These are phyloP conservation scores for Chlamydomonas sp. DNA, from an alignment of 139 green algal genomes.

Conservation along the genomic window DNA sequence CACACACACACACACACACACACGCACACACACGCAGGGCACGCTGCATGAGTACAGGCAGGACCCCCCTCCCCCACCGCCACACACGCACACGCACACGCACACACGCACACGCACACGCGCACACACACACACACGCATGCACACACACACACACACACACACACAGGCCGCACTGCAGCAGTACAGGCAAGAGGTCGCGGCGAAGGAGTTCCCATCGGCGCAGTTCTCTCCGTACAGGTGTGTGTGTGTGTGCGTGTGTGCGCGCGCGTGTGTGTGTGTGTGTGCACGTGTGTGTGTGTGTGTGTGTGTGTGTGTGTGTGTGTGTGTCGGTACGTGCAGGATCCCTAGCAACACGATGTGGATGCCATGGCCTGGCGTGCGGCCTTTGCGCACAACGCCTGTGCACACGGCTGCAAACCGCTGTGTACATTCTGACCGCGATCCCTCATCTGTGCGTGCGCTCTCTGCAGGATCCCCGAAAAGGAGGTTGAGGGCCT, in stretches of 20 bases:
- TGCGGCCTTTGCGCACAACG: not conserved
- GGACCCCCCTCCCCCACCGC: no score
- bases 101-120: no score
- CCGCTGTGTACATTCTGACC: not conserved
- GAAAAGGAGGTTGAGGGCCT: not conserved
- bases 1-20: no score
- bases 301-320: not conserved
- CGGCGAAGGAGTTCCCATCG: slow-evolving; percentile 56
- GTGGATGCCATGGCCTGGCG: not conserved
- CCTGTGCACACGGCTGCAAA: not conserved
- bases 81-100: no score
- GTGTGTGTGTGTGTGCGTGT: not conserved
- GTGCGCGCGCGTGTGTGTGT: not conserved
- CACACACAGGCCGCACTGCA: slow-evolving; percentile 60
- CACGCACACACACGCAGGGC: no score
- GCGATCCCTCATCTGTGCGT: not conserved
- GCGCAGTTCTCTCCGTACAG: slow-evolving; percentile 74
- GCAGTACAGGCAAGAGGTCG: slow-evolving; percentile 75
- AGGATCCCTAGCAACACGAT: not conserved
- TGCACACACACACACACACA: no score
- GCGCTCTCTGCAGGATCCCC: slow-evolving; percentile 4
- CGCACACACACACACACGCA: no score
- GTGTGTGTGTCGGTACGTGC: not conserved
- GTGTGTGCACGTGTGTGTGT: not conserved
- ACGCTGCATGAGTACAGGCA: no score